A percentile compares a stretch with the other conserved stretches of the same genome.
Evolutionary conservation across 805 yeast species (phyloP).

Genomic region (Wickerhamiella hasegawae): DNA sequence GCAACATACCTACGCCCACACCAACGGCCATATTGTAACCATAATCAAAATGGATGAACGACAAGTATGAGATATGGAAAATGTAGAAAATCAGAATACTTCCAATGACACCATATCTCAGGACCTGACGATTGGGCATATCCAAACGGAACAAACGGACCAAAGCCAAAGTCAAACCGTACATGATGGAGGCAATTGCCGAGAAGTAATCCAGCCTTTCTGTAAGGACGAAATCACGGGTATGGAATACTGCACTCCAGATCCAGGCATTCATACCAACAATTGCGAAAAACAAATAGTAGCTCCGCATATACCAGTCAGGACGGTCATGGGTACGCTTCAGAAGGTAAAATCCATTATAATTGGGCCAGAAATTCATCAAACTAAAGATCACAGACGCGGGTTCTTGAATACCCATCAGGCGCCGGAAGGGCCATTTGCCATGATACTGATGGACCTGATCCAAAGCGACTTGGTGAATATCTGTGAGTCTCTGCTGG

Average conservation of each 20-base stretch:
- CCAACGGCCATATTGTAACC: slow-evolving; percentile 90
- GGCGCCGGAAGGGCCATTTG: slow-evolving; percentile 84
- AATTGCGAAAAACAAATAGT: slow-evolving; percentile 34
- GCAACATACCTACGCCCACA: slow-evolving; percentile 59
- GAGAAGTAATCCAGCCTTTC: slow-evolving; percentile 83
- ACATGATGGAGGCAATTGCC: slow-evolving; percentile 76
- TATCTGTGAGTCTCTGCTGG: slow-evolving; percentile 54
- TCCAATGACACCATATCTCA: slow-evolving; percentile 28
- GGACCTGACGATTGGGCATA: slow-evolving; percentile 19
- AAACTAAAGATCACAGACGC: slow-evolving; percentile 69
- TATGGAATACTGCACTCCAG: slow-evolving; percentile 72
- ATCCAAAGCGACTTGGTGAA: slow-evolving; percentile 29
- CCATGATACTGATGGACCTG: slow-evolving; percentile 79
- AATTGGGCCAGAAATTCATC: slow-evolving; percentile 52
- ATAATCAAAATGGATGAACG: slow-evolving; percentile 64
- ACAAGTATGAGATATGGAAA: slow-evolving; percentile 50
- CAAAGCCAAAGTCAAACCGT: slow-evolving; percentile 57
- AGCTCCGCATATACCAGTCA: slow-evolving; percentile 10
- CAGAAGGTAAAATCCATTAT: slow-evolving; percentile 26
- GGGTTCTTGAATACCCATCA: slow-evolving; percentile 72
- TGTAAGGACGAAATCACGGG: slow-evolving; percentile 64
- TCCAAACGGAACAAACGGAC: slow-evolving; percentile 49
- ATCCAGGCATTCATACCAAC: slow-evolving; percentile 80
- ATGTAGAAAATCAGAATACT: slow-evolving; percentile 30
- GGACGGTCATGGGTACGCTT: slow-evolving; percentile 16